phyloP scores from a whole-genome alignment of 805 yeast species.

The Lipomyces oligophaga region DNA sequence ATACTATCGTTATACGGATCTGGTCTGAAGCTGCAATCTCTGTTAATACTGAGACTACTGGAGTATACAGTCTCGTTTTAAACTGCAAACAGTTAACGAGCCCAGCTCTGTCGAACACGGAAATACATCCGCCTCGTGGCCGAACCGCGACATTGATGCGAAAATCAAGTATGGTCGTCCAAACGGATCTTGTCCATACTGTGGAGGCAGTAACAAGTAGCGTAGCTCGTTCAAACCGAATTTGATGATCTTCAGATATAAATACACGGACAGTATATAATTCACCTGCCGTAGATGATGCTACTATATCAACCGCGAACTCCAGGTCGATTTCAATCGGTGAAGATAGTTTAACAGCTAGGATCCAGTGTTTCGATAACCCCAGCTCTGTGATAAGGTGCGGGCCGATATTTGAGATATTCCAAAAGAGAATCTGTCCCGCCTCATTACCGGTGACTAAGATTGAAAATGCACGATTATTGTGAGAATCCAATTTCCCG shows the following conservation, averaged over 20 bases:
- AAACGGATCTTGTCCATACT: background rate
- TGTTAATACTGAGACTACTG: too few species aligned
- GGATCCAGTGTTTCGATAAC: constrained; percentile 9
- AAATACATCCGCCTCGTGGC: too few species aligned
- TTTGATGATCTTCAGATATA: background rate
- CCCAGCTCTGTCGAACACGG: too few species aligned
- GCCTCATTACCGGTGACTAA: constrained; percentile 23
- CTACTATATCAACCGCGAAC: background rate
- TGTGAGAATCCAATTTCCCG: background rate
- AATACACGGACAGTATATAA: background rate
- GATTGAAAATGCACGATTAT: constrained; percentile 5
- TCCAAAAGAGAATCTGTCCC: constrained; percentile 20
- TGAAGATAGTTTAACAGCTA: constrained; percentile 18
- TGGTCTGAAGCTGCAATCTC: background rate
- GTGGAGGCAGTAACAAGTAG: too few species aligned
- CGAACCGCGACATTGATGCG: too few species aligned
- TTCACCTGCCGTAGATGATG: background rate
- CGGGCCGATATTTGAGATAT: background rate
- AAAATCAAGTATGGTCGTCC: background rate
- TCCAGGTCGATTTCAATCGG: background rate
- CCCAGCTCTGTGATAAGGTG: constrained; percentile 1
- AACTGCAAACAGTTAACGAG: too few species aligned
- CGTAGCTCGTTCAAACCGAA: too few species aligned
- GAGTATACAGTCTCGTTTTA: too few species aligned
- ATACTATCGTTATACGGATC: background rate